These are phyloP conservation scores for Arthrobotrys sinensis DNA, from an alignment of 2,329 filamentous ascomycete species.

Conservation along the genomic window DNA sequence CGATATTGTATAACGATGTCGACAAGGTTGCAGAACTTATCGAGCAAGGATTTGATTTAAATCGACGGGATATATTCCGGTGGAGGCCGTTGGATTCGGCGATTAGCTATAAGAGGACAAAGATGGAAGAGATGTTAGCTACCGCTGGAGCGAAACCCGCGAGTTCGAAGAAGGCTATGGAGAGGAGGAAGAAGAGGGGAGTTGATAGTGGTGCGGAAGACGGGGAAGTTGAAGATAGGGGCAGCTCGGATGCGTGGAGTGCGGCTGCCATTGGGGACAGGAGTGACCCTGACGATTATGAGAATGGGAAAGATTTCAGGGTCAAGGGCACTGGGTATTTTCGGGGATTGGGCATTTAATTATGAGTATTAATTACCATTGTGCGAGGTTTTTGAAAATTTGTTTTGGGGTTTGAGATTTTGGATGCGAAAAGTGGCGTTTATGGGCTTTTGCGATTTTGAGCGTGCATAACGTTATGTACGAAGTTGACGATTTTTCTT, in stretches of 20 bases:
- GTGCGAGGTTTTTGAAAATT: neutral
- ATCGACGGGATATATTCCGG: slow-evolving; percentile 31
- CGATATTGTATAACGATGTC: slow-evolving; percentile 25
- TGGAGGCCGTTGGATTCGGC: slow-evolving; percentile 33
- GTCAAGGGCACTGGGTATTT: neutral
- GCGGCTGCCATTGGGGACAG: slow-evolving; percentile 3
- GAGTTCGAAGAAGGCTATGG: slow-evolving; percentile 5
- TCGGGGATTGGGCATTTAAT: neutral
- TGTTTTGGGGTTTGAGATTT: neutral
- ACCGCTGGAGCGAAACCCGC: slow-evolving; percentile 23
- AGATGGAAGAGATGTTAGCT: slow-evolving; percentile 9
- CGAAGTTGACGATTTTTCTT: neutral
- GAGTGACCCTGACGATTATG: slow-evolving; percentile 1
- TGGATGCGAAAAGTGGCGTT: neutral
- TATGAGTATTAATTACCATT: neutral
- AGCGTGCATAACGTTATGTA: slow-evolving; percentile 12
- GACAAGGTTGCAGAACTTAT: slow-evolving; percentile 16
- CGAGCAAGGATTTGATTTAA: slow-evolving; percentile 4
- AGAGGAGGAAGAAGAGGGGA: slow-evolving; percentile 15
- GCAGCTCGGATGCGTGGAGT: slow-evolving; percentile 31
- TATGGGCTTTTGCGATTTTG: neutral
- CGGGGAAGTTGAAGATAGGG: slow-evolving; percentile 1
- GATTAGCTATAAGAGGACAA: neutral
- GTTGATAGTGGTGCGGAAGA: neutral
- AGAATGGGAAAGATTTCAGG: neutral